Percentiles rank a stretch among this genome's conserved stretches.
These are phyloP conservation scores for Tetrapisispora iriomotensis DNA, from an alignment of 805 yeast species.

Conservation along the genomic window DNA sequence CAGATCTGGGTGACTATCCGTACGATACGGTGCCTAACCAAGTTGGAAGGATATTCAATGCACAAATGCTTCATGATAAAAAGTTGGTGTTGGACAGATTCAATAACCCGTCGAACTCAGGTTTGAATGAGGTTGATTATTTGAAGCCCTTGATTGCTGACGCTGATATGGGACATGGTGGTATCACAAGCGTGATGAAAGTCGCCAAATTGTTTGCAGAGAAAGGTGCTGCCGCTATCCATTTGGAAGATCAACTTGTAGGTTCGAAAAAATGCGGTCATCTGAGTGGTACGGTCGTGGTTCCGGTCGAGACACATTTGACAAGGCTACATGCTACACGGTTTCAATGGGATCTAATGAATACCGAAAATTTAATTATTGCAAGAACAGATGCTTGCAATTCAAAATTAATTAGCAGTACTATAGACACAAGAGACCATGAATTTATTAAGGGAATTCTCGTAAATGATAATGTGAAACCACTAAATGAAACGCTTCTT, in stretches of 20 bases:
- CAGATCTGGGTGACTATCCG: slow-evolving; percentile 63
- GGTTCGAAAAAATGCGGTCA: slow-evolving; percentile 63
- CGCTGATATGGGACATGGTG: slow-evolving; percentile 62
- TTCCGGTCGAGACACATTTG: slow-evolving; percentile 48
- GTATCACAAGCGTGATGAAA: slow-evolving; percentile 52
- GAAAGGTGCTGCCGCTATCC: slow-evolving; percentile 58
- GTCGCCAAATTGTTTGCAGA: slow-evolving; percentile 58
- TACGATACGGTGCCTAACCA: slow-evolving; percentile 62
- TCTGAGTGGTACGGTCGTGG: slow-evolving; percentile 50
- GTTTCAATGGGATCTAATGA: slow-evolving; percentile 58
- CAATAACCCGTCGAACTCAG: slow-evolving; percentile 12
- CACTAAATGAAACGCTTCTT: slow-evolving; percentile 37
- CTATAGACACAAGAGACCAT: slow-evolving; percentile 49
- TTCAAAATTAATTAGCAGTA: slow-evolving; percentile 40
- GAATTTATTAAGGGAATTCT: slow-evolving; percentile 43
- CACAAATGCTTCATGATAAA: slow-evolving; percentile 49
- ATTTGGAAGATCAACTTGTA: slow-evolving; percentile 52
- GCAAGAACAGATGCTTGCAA: slow-evolving; percentile 55
- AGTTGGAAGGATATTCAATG: slow-evolving; percentile 48
- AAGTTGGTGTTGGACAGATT: slow-evolving; percentile 35
- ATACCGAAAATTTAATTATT: slow-evolving; percentile 45
- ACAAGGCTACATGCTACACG: slow-evolving; percentile 47
- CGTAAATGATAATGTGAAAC: slow-evolving; percentile 21
- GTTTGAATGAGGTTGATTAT: slow-evolving; percentile 34
- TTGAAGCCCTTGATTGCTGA: slow-evolving; percentile 56